A percentile compares a stretch with the other conserved stretches of the same genome.
Evolutionary conservation across 1,284 basidiomycete species (phyloP).

Genomic region (Caloboletus firmus): DNA sequence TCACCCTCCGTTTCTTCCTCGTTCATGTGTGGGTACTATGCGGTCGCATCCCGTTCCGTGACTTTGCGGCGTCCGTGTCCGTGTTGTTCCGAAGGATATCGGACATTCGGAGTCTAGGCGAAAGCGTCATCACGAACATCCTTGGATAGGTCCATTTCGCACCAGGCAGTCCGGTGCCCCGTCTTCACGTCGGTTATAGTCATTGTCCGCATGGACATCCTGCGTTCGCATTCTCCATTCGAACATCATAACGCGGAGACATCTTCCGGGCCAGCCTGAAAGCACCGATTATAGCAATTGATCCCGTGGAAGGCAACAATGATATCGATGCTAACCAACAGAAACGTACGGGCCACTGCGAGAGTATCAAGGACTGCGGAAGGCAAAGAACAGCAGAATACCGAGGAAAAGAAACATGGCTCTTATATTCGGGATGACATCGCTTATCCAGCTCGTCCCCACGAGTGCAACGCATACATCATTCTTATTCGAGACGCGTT

Average conservation of each 20-base stretch:
- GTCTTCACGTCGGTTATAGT: neutral
- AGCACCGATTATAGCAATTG: neutral
- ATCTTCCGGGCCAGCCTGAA: neutral
- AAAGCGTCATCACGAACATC: neutral
- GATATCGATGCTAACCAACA: neutral
- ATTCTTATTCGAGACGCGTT: neutral
- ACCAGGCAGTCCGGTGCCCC: conserved; percentile 1
- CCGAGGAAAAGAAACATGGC: neutral
- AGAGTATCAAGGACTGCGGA: neutral
- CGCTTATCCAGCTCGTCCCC: conserved; percentile 7
- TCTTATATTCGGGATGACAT: conserved; percentile 11
- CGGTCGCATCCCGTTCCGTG: neutral
- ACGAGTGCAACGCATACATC: neutral
- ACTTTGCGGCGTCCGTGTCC: neutral
- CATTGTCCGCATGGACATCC: neutral
- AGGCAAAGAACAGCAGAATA: neutral
- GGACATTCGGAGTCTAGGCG: neutral
- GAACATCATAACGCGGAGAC: neutral
- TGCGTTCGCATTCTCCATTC: neutral
- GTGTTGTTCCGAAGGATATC: conserved; percentile 9
- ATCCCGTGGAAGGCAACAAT: neutral
- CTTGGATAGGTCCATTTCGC: neutral
- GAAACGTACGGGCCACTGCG: neutral
- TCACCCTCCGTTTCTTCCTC: neutral
- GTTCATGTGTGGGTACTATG: neutral